Evolutionary conservation across 352 stramenopile genomes (phyloP), one percentile per base, ranked within the genome.

Genomic region (Pythium insidiosum): DNA sequence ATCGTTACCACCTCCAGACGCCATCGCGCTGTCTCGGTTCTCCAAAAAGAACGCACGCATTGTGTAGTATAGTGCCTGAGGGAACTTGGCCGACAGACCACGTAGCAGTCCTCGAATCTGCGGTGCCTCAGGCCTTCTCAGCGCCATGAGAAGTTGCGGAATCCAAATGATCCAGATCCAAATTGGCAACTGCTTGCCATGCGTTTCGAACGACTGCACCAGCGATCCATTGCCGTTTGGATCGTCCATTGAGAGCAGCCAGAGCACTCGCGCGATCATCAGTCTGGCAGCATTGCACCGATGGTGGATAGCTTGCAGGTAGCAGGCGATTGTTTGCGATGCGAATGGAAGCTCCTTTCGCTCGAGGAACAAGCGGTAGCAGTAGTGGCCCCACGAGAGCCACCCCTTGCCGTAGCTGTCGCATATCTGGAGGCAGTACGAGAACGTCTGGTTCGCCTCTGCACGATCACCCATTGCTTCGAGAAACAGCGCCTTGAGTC

Each of bases 111-210:
- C 79, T 20, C 83, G 80, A 56, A 94, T 93, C 58, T 94, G 62
- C 10, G 40, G 43, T 29, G 92, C 94, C 72, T 98, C 95, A 0
- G 84, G 73, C 9, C 95, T 77, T 15, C 82, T 97, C 20, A 99
- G 82, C 9, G 91, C 88, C 58, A 96, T 97, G 12, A 99, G 68
- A 18, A 99, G 57, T 52, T 99, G 95, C 16, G 95, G 95, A 40
- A 98, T 98, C 95, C 96, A 99, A 29, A 97, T 95, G 26, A 99
- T 95, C 96, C 96, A 99, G 42, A 98, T 95, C 95, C 95, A 99
- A 47, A 97, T 95, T 18, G 95, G 96, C 13, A 98, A 65, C 41
- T 94, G 76, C 50, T 93, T 94, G 43, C 90, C 93, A 54, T 97
- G 84, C 12, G 76, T 89, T 66, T 98, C 92, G 41, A 99, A 92